Conservation (phyloP, 768 basidiomycete species). For the Mrakia blollopis region DNA sequence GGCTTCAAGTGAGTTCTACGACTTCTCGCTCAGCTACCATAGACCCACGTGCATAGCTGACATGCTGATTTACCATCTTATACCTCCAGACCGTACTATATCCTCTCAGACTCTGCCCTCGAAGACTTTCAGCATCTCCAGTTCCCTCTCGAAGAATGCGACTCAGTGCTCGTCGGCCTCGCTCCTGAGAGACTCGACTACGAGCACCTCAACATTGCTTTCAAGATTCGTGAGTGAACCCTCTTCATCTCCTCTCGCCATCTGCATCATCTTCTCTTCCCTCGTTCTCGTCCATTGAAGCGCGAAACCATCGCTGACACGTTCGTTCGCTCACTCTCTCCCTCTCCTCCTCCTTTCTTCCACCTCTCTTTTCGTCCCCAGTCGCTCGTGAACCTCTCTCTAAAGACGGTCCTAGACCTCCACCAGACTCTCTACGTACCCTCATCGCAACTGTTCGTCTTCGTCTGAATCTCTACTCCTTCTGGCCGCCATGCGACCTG, state of each 20-base stretch:
- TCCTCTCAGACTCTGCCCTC: conserved; percentile 51
- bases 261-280: background rate
- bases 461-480: too few relatives aligned
- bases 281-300: background rate
- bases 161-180: conserved; percentile 63
- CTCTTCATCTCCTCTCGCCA: background rate
- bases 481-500: too few relatives aligned
- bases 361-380: background rate
- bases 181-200: conserved; percentile 56
- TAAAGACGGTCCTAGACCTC: too few relatives aligned
- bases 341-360: background rate
- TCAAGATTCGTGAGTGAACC: conserved; percentile 50
- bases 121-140: conserved; percentile 45
- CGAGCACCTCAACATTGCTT: conserved; percentile 58
- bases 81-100: conserved; percentile 52
- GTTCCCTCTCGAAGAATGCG: conserved; percentile 44
- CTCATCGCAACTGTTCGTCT: too few relatives aligned
- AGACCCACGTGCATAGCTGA: background rate
- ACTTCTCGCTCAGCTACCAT: background rate
- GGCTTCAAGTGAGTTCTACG: conserved; percentile 43
- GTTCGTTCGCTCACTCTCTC: too few relatives aligned
- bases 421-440: too few relatives aligned
- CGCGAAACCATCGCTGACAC: too few relatives aligned
- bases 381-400: too few relatives aligned
- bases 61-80: background rate